These are phyloP conservation scores for Ascodesmis nigricans DNA, from an alignment of 495 filamentous ascomycete species.

Conservation along the genomic window DNA sequence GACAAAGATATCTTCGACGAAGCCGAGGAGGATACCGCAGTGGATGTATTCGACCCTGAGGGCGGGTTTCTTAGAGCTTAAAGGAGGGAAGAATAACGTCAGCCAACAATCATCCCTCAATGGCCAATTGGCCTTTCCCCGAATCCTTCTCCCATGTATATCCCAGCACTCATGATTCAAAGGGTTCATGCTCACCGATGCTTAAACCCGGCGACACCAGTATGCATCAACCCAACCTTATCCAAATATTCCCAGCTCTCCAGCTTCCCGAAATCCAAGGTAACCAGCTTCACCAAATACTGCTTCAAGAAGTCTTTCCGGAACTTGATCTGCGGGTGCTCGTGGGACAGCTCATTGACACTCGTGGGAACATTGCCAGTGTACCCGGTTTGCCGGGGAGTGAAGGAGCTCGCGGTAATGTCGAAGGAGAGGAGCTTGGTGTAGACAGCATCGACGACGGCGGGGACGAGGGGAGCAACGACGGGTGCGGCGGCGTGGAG, in stretches of 20 bases:
- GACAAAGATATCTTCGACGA: constrained; percentile 23
- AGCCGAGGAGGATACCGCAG: constrained; percentile 23
- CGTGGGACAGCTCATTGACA: constrained; percentile 17
- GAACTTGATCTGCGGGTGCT: constrained; percentile 25
- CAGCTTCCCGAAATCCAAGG: constrained; percentile 10
- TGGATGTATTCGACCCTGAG: constrained; percentile 25
- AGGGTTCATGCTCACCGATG: constrained; percentile 17
- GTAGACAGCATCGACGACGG: constrained; percentile 24
- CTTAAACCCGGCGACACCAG: constrained; percentile 23
- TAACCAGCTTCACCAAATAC: constrained; percentile 16
- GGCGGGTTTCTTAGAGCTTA: constrained; percentile 18
- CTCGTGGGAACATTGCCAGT: constrained; percentile 14
- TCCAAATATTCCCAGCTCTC: constrained; percentile 23
- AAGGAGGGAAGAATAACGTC: not conserved
- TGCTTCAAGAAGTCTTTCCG: constrained; percentile 24
- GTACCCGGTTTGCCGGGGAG: constrained; percentile 24
- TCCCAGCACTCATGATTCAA: not conserved
- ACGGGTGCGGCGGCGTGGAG: constrained; percentile 21
- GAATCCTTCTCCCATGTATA: too few relatives aligned
- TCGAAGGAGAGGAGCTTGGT: constrained; percentile 24
- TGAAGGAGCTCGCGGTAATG: constrained; percentile 25
- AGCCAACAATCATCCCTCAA: too few relatives aligned
- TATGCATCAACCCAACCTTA: constrained; percentile 26
- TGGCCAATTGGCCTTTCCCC: too few relatives aligned
- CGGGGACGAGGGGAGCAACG: constrained; percentile 22